Percentiles rank a stretch among this genome's conserved stretches.
These are phyloP conservation scores for Quercus cerris DNA, from an alignment of 306 rosid genomes.

Conservation along the genomic window DNA sequence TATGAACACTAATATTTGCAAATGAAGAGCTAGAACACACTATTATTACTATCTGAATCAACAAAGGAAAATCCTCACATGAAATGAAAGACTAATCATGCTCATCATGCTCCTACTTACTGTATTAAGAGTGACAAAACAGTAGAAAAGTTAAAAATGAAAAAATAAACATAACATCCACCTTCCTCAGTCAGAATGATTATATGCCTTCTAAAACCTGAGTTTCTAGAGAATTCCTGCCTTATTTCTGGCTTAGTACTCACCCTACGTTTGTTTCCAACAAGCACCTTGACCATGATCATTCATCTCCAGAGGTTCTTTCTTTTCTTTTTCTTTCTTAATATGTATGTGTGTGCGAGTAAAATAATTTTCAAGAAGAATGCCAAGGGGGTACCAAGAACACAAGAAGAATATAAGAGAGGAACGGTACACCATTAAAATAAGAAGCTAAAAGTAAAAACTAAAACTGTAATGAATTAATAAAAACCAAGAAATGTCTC, in stretches of 20 bases:
- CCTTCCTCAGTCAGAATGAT: background rate
- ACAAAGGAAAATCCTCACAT: background rate
- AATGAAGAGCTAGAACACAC: background rate
- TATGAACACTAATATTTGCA: background rate
- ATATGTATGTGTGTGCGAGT: too few relatives aligned
- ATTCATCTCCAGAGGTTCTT: too few relatives aligned
- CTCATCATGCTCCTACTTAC: background rate
- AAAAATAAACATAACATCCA: background rate
- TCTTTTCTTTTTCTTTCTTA: too few relatives aligned
- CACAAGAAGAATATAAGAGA: too few relatives aligned
- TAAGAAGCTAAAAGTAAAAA: too few relatives aligned
- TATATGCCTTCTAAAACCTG: background rate
- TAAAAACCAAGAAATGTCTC: too few relatives aligned
- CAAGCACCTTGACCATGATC: too few relatives aligned
- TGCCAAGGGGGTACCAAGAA: too few relatives aligned
- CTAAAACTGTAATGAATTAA: too few relatives aligned
- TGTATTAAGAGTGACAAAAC: too few relatives aligned
- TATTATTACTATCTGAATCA: background rate
- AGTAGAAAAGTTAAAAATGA: background rate
- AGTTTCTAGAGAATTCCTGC: background rate
- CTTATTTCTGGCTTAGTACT: background rate
- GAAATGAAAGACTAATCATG: background rate
- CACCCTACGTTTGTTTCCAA: background rate
- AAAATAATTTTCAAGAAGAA: too few relatives aligned
- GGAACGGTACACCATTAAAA: too few relatives aligned